Evolutionary conservation across 108 stramenopile species (phyloP).

Genomic region (Craspedostauros australis): DNA sequence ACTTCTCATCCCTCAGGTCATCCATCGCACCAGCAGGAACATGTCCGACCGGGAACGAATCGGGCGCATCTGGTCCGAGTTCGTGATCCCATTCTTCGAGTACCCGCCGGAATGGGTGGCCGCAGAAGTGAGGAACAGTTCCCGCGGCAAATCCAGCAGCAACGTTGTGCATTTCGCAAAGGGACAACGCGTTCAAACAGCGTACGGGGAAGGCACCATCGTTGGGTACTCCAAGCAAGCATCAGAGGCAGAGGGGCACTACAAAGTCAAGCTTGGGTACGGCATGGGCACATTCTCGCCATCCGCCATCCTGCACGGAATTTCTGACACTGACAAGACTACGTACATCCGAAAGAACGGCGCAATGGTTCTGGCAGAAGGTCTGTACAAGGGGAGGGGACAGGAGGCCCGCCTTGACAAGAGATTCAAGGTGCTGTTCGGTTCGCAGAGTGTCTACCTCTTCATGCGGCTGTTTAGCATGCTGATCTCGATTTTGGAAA

Average conservation of each 20-base stretch:
- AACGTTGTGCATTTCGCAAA: constrained; percentile 44
- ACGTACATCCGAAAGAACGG: constrained; percentile 35
- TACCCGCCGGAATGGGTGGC: constrained; percentile 48
- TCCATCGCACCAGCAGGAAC: constrained; percentile 4
- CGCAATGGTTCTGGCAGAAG: constrained; percentile 26
- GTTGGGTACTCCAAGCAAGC: constrained; percentile 13
- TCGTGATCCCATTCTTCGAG: constrained; percentile 69
- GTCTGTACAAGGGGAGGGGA: constrained; percentile 5
- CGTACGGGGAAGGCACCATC: constrained; percentile 69
- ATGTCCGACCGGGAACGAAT: constrained; percentile 32
- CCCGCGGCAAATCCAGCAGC: constrained; percentile 16
- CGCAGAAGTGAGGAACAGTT: constrained; percentile 34
- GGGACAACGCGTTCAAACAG: constrained; percentile 65
- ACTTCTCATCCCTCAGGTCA: constrained; percentile 27
- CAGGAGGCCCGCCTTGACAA: constrained; percentile 16
- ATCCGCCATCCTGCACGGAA: constrained; percentile 40
- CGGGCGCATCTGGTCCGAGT: constrained; percentile 64
- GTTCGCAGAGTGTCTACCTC: constrained; percentile 63
- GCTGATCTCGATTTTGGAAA: constrained; percentile 50
- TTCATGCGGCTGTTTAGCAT: constrained; percentile 65
- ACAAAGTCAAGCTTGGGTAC: constrained; percentile 62
- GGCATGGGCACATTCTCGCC: constrained; percentile 59
- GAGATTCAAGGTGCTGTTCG: constrained; percentile 60
- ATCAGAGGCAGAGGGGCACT: constrained; percentile 30
- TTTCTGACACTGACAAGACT: constrained; percentile 31